phyloP scores from a whole-genome alignment of 1,284 basidiomycete genomes.

The Wallemia ichthyophaga region DNA sequence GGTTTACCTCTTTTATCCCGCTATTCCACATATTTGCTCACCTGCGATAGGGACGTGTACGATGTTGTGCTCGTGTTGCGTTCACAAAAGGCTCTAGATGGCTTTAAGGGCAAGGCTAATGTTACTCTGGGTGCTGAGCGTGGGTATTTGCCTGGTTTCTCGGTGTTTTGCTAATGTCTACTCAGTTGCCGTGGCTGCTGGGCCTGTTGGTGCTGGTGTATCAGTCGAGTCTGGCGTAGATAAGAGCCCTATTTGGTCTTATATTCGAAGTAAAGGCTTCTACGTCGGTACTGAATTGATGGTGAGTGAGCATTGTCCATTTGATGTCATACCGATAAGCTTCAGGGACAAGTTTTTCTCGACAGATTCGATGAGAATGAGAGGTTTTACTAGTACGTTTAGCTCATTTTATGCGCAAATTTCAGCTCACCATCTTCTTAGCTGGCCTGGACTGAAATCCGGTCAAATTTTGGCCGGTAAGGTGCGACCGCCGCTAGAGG shows the following conservation, averaged over 20 bases:
- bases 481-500: constrained; percentile 18
- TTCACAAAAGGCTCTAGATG: constrained; percentile 19
- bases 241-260: constrained; percentile 17
- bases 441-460: constrained; percentile 17
- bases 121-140: neutral
- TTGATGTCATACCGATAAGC: neutral
- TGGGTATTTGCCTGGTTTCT: constrained; percentile 5
- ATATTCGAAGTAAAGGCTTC: constrained; percentile 17
- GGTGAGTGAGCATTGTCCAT: neutral
- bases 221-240: constrained; percentile 19
- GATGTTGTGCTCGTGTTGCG: constrained; percentile 16
- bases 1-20: constrained; percentile 4
- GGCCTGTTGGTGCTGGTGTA: constrained; percentile 22
- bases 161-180: constrained; percentile 23
- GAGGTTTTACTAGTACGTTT: constrained; percentile 4
- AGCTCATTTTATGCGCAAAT: neutral
- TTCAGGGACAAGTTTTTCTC: constrained; percentile 18
- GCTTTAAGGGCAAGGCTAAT: constrained; percentile 13
- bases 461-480: constrained; percentile 18
- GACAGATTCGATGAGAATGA: constrained; percentile 11
- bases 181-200: constrained; percentile 21
- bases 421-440: neutral
- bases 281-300: constrained; percentile 20
- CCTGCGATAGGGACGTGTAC: neutral
- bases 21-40: neutral